Evolutionary conservation across 495 filamentous ascomycete genomes (phyloP).

Genomic region (Penicillium atrosanguineum): DNA sequence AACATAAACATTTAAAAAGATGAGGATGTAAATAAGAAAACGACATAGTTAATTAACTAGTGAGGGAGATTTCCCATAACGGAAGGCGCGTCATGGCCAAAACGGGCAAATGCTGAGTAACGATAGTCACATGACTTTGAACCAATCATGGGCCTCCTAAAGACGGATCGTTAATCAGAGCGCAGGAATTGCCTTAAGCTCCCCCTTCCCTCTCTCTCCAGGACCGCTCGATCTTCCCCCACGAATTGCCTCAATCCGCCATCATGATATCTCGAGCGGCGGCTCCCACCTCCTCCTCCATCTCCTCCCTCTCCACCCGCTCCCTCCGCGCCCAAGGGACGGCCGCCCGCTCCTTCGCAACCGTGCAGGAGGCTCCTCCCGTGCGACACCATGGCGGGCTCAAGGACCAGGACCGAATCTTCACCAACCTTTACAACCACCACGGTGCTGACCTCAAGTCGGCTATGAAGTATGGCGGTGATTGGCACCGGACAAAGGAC

Average conservation of each 20-base stretch:
- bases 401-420: slow-evolving; percentile 94
- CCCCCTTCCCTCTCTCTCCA: slow-evolving; percentile 29
- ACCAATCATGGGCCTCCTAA: slow-evolving; percentile 41
- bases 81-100: slow-evolving; percentile 14
- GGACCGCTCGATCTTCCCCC: slow-evolving; percentile 26
- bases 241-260: slow-evolving; percentile 35
- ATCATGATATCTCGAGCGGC: slow-evolving; percentile 53
- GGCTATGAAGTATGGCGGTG: slow-evolving; percentile 97
- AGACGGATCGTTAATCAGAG: slow-evolving; percentile 49
- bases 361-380: slow-evolving; percentile 80
- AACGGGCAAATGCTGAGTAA: slow-evolving; percentile 20
- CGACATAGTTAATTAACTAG: not conserved
- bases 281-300: slow-evolving; percentile 47
- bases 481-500: slow-evolving; percentile 99
- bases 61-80: not conserved
- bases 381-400: slow-evolving; percentile 78
- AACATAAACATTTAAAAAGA: not conserved
- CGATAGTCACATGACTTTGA: slow-evolving; percentile 28
- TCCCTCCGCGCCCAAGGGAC: slow-evolving; percentile 51
- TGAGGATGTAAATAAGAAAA: not conserved
- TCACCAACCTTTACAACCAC: slow-evolving; percentile 95
- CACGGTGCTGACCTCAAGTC: slow-evolving; percentile 86
- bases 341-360: slow-evolving; percentile 72
- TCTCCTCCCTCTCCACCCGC: slow-evolving; percentile 54
- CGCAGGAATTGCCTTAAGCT: slow-evolving; percentile 44